Conservation (phyloP, 208 protist species). For the Wallacemonas sp. region DNA sequence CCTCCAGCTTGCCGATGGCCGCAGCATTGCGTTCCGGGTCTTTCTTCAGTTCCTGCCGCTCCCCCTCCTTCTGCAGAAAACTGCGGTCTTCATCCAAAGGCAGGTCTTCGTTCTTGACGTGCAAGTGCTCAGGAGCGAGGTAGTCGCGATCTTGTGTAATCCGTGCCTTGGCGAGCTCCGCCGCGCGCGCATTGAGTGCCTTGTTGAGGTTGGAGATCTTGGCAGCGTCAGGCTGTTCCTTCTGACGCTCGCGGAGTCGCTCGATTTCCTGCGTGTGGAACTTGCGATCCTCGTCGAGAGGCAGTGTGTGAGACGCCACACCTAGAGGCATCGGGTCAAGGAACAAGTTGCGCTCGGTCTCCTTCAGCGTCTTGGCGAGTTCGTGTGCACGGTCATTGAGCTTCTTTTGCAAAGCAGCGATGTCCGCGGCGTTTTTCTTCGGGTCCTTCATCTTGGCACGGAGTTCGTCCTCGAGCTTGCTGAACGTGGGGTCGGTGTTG, state of each 20-base stretch:
- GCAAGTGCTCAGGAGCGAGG: constrained; percentile 38
- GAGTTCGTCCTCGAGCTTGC: constrained; percentile 44
- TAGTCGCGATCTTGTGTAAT: constrained; percentile 44
- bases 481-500: constrained; percentile 50
- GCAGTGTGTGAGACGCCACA: constrained; percentile 39
- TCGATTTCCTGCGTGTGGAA: constrained; percentile 62
- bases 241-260: constrained; percentile 43
- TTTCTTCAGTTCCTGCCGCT: constrained; percentile 39
- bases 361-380: constrained; percentile 52
- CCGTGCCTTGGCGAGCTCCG: constrained; percentile 38
- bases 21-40: constrained; percentile 18
- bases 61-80: constrained; percentile 49
- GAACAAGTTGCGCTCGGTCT: constrained; percentile 50
- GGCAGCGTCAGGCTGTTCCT: constrained; percentile 27
- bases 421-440: constrained; percentile 16
- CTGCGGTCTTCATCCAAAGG: constrained; percentile 39
- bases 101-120: constrained; percentile 45
- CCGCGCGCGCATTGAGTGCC: constrained; percentile 43
- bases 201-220: constrained; percentile 43
- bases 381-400: constrained; percentile 46
- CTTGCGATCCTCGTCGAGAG: constrained; percentile 48
- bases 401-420: constrained; percentile 21
- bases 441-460: constrained; percentile 35
- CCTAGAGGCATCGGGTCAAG: constrained; percentile 57
- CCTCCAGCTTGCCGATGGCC: constrained; percentile 23